These are phyloP conservation scores for Gnomoniopsis smithogilvyi DNA, from an alignment of 2,329 filamentous ascomycete species.

Conservation along the genomic window DNA sequence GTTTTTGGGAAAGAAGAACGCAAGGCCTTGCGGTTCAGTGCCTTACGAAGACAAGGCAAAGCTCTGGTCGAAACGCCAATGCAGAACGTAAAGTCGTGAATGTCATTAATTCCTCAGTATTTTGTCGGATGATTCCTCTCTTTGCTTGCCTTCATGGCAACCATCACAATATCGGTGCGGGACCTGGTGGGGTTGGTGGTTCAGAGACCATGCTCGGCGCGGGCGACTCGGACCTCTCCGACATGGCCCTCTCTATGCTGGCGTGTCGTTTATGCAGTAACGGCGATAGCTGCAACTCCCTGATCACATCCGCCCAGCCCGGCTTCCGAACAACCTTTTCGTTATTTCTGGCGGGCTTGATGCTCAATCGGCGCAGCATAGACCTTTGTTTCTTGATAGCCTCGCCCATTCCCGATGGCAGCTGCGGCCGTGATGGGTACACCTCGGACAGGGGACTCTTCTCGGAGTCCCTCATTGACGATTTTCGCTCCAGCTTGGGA, in stretches of 20 bases:
- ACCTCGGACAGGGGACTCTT: slow-evolving; percentile 27
- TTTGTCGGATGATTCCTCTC: slow-evolving; percentile 18
- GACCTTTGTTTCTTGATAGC: slow-evolving; percentile 39
- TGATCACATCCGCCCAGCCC: slow-evolving; percentile 62
- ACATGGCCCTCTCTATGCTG: slow-evolving; percentile 59
- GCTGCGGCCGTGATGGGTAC: slow-evolving; percentile 27
- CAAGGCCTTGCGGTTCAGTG: neutral
- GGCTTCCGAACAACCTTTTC: slow-evolving; percentile 47
- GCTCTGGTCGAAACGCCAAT: slow-evolving; percentile 5
- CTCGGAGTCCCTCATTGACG: slow-evolving; percentile 25
- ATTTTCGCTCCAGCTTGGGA: slow-evolving; percentile 27
- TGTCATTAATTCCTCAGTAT: slow-evolving; percentile 1
- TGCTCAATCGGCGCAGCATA: slow-evolving; percentile 50
- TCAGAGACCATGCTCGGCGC: neutral
- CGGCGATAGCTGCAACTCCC: slow-evolving; percentile 60
- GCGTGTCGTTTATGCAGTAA: slow-evolving; percentile 59
- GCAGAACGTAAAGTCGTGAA: slow-evolving; percentile 16
- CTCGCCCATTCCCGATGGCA: slow-evolving; percentile 42
- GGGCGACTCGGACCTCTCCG: slow-evolving; percentile 49
- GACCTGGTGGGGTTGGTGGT: neutral
- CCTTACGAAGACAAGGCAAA: neutral
- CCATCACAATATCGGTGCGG: neutral
- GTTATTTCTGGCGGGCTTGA: slow-evolving; percentile 50
- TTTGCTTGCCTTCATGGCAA: neutral
- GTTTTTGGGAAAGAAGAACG: slow-evolving; percentile 22